These are phyloP conservation scores for Quercus parvula DNA, from an alignment of 306 rosid species.

Conservation along the genomic window DNA sequence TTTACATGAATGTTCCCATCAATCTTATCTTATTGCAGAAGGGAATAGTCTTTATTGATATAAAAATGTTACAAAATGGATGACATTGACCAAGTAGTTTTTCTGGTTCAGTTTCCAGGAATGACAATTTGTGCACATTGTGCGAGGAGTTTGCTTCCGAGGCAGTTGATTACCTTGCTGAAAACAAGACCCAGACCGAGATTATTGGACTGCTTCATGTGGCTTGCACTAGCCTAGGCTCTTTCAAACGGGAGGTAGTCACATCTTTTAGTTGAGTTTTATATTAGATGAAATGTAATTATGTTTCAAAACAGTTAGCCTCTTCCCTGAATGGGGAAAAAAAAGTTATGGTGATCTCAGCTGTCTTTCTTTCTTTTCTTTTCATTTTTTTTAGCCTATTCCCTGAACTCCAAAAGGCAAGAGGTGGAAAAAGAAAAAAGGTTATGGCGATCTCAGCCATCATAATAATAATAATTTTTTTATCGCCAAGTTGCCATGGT, in stretches of 20 bases:
- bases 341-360: not conserved
- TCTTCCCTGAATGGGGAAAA: not conserved
- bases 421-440: not conserved
- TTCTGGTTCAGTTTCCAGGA: slow-evolving; percentile 25
- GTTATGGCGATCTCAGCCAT: not conserved
- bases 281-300: not conserved
- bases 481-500: not conserved
- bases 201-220: slow-evolving; percentile 47
- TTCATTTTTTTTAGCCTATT: no score
- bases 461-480: not conserved
- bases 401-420: not conserved
- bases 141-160: slow-evolving; percentile 66
- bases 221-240: slow-evolving; percentile 41
- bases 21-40: not conserved
- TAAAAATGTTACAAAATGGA: not conserved
- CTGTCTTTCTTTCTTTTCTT: no score
- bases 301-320: not conserved
- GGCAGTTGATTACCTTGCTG: slow-evolving; percentile 61
- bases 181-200: slow-evolving; percentile 71
- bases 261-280: slow-evolving; percentile 1
- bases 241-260: slow-evolving; percentile 47
- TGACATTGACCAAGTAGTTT: not conserved
- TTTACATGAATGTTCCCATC: not conserved
- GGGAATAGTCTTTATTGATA: not conserved
- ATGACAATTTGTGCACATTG: slow-evolving; percentile 54